phyloP scores from a whole-genome alignment of 768 basidiomycete genomes.

The Myochromella boudieri region DNA sequence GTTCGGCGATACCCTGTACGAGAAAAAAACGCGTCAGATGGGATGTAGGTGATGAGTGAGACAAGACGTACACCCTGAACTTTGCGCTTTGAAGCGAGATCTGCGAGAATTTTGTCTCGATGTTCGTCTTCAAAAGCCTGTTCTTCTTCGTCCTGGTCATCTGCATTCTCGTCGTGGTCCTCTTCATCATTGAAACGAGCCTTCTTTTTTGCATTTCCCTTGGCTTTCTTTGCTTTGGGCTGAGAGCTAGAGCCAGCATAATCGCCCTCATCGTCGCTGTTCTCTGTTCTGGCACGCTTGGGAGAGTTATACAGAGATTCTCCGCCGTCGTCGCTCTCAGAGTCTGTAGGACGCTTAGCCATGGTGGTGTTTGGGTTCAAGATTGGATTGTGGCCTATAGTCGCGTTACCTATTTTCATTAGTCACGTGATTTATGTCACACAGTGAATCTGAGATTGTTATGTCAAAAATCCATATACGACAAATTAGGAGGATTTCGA shows the following conservation, averaged over 20 bases:
- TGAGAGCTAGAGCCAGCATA: conserved; percentile 16
- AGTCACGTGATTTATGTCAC: too few species aligned
- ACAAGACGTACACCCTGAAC: conserved; percentile 43
- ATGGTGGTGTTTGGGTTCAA: conserved; percentile 38
- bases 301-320: conserved; percentile 26
- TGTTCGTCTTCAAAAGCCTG: conserved; percentile 64
- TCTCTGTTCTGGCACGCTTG: conserved; percentile 32
- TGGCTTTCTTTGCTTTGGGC: conserved; percentile 16
- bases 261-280: conserved; percentile 24
- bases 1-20: conserved; percentile 71
- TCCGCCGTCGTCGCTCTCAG: conserved; percentile 46
- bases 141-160: conserved; percentile 56
- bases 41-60: conserved; percentile 5
- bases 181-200: conserved; percentile 31
- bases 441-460: too few species aligned
- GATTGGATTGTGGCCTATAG: too few species aligned
- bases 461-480: too few species aligned
- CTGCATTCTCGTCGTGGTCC: conserved; percentile 30
- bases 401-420: too few species aligned
- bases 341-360: conserved; percentile 52
- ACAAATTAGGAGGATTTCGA: too few species aligned
- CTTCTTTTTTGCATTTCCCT: conserved; percentile 32
- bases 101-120: conserved; percentile 53
- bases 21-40: conserved; percentile 1
- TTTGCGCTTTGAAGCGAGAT: conserved; percentile 47